phyloP scores from a whole-genome alignment of 495 filamentous ascomycete genomes.

The Pyronema domesticum region DNA sequence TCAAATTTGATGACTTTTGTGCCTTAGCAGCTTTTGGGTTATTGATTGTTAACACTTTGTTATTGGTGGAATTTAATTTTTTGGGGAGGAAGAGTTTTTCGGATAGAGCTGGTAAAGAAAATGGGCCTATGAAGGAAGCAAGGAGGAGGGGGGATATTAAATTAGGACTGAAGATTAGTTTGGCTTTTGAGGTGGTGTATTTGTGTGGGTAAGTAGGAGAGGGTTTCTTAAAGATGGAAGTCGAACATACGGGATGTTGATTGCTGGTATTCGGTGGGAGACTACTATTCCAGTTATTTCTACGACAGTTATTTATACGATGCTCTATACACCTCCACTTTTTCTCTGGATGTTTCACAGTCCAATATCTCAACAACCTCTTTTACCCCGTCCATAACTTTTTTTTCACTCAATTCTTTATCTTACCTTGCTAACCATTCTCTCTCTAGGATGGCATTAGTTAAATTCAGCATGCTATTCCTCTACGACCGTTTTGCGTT shows the following conservation, averaged over 20 bases:
- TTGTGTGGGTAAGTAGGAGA: slow-evolving; percentile 7
- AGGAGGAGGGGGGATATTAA: slow-evolving; percentile 11
- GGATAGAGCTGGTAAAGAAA: slow-evolving; percentile 6
- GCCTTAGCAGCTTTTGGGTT: slow-evolving; percentile 13
- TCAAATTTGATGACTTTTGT: slow-evolving; percentile 22
- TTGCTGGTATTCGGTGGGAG: no score
- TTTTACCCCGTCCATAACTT: no score
- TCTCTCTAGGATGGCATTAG: slow-evolving; percentile 15
- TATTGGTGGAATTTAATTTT: slow-evolving; percentile 16
- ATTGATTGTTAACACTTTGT: slow-evolving; percentile 17
- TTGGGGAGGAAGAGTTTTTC: slow-evolving; percentile 19
- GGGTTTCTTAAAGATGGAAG: no score
- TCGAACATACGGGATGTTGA: no score
- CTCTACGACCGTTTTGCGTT: slow-evolving; percentile 22
- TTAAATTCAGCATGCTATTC: slow-evolving; percentile 24
- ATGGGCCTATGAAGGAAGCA: slow-evolving; percentile 7
- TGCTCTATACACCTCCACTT: no score
- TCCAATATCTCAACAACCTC: no score
- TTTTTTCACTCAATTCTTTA: no score
- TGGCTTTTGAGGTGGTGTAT: slow-evolving; percentile 20
- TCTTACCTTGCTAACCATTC: no score
- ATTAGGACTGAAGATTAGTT: slow-evolving; percentile 17
- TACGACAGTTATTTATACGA: no score
- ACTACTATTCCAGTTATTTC: no score
- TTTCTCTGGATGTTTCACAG: no score